Base-by-base conservation (phyloP, 805 yeast genomes). In the Spathaspora girioi region DNA sequence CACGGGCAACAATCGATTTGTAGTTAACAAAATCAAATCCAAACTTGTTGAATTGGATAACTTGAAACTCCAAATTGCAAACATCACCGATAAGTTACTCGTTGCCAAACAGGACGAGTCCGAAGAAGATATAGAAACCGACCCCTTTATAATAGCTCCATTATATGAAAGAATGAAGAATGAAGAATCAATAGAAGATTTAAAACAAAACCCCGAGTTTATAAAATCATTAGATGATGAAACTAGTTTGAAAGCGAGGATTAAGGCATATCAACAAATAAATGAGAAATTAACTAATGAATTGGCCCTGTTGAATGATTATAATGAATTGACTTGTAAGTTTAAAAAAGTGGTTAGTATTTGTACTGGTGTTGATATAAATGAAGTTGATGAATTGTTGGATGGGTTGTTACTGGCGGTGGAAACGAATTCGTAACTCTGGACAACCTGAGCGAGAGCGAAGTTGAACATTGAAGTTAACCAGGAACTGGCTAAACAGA, bases 351-450 rank as follows among this genome's bases (percentile, higher is more conserved):
- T 93, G 15, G 91, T 93, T 38, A 83, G 96, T 26, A 75, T 90
- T 48, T 92, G 98, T 72, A 87, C 97, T 2, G 94, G 94, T 23
- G 93, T 90, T 26, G 91, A 84, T 45, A 88, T 87, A 49, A 81
- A 79, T 49, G 86, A 84, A 55, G 96, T 94, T 31, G 96, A 89
- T 64, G 80, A 77, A 49, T 78, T 94, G 59, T 76, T 93, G 47
- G 94, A 89, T 56, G 96, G 93, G 4, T 76, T 93, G 47, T 81
- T 94, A 31, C 87, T 86, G 61, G 97, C 97, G 17, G 97, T 93
- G 5, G 96, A 92, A 56, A 23, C 26, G 6, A 23, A 23, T 23
- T n/a, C n/a, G n/a, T n/a, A n/a, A n/a, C n/a, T n/a, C n/a, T n/a
- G 87, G 93, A 54, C 78, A 73, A 53, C 6, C 26, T 23, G 26